A percentile compares a stretch with the other conserved stretches of the same genome.
These are phyloP conservation scores for Ramaria rubella DNA, from an alignment of 768 basidiomycete species.

Conservation along the genomic window DNA sequence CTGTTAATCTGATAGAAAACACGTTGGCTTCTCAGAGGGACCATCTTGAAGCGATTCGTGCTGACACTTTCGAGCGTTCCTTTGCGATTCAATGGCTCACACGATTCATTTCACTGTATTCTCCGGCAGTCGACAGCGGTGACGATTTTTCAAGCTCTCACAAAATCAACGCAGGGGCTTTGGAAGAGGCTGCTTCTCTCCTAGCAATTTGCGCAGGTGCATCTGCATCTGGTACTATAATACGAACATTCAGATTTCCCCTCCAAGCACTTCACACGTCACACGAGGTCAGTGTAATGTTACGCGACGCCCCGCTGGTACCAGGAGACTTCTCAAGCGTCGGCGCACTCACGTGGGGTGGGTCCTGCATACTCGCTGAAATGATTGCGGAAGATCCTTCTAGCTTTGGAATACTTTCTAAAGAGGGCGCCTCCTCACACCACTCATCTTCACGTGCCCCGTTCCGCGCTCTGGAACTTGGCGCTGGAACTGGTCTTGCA, in stretches of 20 bases:
- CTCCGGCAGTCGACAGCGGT: not conserved
- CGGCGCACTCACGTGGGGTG: constrained; percentile 87
- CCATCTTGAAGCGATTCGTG: constrained; percentile 31
- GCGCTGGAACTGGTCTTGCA: constrained; percentile 51
- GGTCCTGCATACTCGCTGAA: constrained; percentile 74
- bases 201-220: constrained; percentile 61
- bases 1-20: not conserved
- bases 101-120: constrained; percentile 39
- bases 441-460: constrained; percentile 1
- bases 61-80: constrained; percentile 63
- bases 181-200: constrained; percentile 48
- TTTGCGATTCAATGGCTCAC: constrained; percentile 73
- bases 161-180: constrained; percentile 11
- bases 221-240: constrained; percentile 52
- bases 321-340: constrained; percentile 66
- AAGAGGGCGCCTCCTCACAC: not conserved
- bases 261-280: not conserved
- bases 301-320: constrained; percentile 65
- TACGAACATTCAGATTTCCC: constrained; percentile 46
- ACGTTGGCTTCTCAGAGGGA: constrained; percentile 11
- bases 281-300: constrained; percentile 30
- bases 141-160: constrained; percentile 21
- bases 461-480: constrained; percentile 45
- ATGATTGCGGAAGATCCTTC: constrained; percentile 55
- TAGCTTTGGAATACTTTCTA: constrained; percentile 34